Conservation (phyloP, 352 stramenopile species). For the Pelagophyceae sp. region DNA sequence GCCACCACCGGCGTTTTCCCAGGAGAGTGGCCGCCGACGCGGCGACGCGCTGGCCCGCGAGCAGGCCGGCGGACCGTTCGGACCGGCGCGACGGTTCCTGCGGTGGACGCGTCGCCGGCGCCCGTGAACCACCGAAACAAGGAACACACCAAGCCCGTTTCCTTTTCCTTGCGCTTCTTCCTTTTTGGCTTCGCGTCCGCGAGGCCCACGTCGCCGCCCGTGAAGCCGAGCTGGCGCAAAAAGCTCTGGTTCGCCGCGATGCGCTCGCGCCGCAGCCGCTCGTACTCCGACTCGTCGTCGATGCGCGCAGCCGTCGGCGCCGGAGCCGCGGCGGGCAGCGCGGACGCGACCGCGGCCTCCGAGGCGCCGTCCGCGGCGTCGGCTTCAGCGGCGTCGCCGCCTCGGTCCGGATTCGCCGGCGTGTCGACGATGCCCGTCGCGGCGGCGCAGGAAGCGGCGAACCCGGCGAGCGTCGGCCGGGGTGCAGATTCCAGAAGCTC, state of each 20-base stretch:
- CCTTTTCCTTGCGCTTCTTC: background rate
- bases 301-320: background rate
- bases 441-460: background rate
- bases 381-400: background rate
- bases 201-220: background rate
- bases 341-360: background rate
- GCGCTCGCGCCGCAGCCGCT: background rate
- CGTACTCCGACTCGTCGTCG: slow-evolving; percentile 7
- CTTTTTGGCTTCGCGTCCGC: background rate
- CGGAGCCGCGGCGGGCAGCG: background rate
- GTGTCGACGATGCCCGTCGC: background rate
- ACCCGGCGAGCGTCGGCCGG: background rate
- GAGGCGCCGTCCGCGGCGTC: too few relatives aligned
- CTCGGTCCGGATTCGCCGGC: background rate
- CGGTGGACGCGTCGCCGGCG: too few relatives aligned
- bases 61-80: too few relatives aligned
- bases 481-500: background rate
- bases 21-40: background rate
- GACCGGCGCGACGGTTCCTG: too few relatives aligned
- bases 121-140: too few relatives aligned
- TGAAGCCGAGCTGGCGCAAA: background rate
- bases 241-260: slow-evolving; percentile 6
- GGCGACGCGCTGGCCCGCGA: background rate
- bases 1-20: background rate
- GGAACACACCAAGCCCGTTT: too few relatives aligned